These are phyloP conservation scores for Peronospora belbahrii DNA, from an alignment of 352 stramenopile genomes.

Conservation along the genomic window DNA sequence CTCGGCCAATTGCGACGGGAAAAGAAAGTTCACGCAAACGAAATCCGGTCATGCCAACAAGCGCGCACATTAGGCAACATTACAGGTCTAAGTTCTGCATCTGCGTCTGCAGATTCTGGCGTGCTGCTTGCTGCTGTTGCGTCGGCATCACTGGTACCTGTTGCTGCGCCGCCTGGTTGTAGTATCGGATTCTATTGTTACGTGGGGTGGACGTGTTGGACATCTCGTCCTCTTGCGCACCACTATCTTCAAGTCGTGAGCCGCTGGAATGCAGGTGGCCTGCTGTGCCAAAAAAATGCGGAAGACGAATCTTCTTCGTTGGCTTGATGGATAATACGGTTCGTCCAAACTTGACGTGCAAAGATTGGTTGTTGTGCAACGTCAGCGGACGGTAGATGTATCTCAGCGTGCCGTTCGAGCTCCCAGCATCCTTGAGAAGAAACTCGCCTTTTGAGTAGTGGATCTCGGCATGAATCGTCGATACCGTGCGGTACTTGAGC, in stretches of 20 bases:
- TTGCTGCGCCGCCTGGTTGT: constrained; percentile 35
- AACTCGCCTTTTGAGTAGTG: constrained; percentile 92
- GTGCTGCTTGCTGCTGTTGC: constrained; percentile 19
- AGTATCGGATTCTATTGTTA: constrained; percentile 61
- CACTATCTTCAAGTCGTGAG: constrained; percentile 48
- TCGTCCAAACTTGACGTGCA: constrained; percentile 82
- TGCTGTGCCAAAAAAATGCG: constrained; percentile 69
- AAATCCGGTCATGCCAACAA: constrained; percentile 15
- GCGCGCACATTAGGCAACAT: constrained; percentile 19
- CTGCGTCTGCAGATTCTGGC: constrained; percentile 43
- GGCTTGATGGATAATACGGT: constrained; percentile 85
- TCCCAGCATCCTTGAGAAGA: constrained; percentile 90
- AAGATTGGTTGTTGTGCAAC: constrained; percentile 83
- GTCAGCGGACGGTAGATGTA: constrained; percentile 92
- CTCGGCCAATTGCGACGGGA: constrained; percentile 19
- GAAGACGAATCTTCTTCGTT: constrained; percentile 83
- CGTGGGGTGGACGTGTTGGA: constrained; percentile 49
- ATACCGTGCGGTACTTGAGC: constrained; percentile 93
- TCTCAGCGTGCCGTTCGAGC: constrained; percentile 90
- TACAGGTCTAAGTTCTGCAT: constrained; percentile 80
- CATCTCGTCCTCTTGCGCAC: constrained; percentile 47
- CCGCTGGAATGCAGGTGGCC: constrained; percentile 42
- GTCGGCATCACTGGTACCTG: constrained; percentile 24
- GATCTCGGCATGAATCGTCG: constrained; percentile 90
- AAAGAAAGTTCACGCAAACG: constrained; percentile 10